Evolutionary conservation across 2,329 filamentous ascomycete genomes (phyloP).

Genomic region (Pestalotiopsis sp.): DNA sequence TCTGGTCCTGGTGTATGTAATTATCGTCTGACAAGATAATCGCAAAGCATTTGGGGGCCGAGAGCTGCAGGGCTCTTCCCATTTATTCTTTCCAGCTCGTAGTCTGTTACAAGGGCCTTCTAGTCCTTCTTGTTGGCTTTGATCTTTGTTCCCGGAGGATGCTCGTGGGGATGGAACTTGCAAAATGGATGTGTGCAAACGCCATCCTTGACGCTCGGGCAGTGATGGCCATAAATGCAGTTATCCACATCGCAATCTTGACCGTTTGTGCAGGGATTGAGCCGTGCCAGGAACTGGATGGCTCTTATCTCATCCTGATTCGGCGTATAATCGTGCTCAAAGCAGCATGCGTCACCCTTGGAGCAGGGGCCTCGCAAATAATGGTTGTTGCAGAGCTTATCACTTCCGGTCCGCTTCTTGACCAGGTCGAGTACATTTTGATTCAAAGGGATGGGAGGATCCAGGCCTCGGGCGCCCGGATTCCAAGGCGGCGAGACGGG

Average conservation of each 20-base stretch:
- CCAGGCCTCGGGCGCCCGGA: conserved; percentile 56
- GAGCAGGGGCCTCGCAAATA: conserved; percentile 59
- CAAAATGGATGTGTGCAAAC: conserved; percentile 56
- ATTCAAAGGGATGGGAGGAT: conserved; percentile 51
- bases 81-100: too few relatives aligned
- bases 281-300: conserved; percentile 55
- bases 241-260: conserved; percentile 59
- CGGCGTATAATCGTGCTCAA: conserved; percentile 57
- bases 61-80: too few relatives aligned
- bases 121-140: conserved; percentile 22
- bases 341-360: conserved; percentile 56
- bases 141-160: conserved; percentile 60
- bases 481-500: conserved; percentile 45
- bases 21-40: neutral
- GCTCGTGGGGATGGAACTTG: conserved; percentile 53
- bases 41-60: neutral
- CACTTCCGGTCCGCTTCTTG: conserved; percentile 55
- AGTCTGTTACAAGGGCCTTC: too few relatives aligned
- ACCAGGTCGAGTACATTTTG: conserved; percentile 50
- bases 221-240: conserved; percentile 67
- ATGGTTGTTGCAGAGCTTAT: conserved; percentile 65
- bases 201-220: conserved; percentile 53
- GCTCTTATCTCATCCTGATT: conserved; percentile 56
- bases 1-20: neutral
- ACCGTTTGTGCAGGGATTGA: conserved; percentile 58